Evolutionary conservation across 176 grass and related monocot species (phyloP), one percentile per base, ranked within the genome.

Genomic region (Pontederia crassipes): DNA sequence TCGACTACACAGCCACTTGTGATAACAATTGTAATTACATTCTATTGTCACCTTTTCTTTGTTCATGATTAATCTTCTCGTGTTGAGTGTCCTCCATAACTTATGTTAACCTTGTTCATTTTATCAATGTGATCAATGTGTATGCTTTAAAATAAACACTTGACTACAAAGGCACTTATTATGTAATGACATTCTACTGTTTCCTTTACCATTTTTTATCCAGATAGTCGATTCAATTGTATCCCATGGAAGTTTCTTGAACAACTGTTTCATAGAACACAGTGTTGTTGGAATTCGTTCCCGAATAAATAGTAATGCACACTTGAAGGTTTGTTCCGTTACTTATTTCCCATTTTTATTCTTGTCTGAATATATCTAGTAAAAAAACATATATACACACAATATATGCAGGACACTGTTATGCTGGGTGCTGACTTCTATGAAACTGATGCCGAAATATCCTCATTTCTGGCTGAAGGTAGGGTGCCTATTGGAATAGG

Each of bases 351-450:
- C 55, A 15, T 55, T 45, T 40, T 48, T 56, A 6, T 15, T 45
- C 26, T 26, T 27, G 46, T 9, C n/a, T 45, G 11, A 54, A 55
- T 28, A 24, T 26, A 24, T 20, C 2, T 40, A 0, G 59, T 48
- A 48, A 0, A 49, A 47, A 24, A 24, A 24, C 20, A 24, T 24
- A 24, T 24, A 24, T 24, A 24, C 20, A 24, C 20, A 24, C 20
- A 24, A 24, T 24, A 24, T 1, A 61, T 82, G 50, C 74, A 92
- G 93, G 87, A 98, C 67, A 82, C 84, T 14, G 87, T 98, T 46
- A 83, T 98, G 87, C 72, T 98, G 2, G 87, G 93, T 17, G 87
- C 93, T n/a, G 93, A 98, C 71, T 83, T 59, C 20, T 97, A 97
- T 10, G 92, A 97, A 80, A 91, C 87, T 17, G 79, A 80, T 68